Conservation (phyloP, 306 rosid genomes). For the Ormosia semicastrata region DNA sequence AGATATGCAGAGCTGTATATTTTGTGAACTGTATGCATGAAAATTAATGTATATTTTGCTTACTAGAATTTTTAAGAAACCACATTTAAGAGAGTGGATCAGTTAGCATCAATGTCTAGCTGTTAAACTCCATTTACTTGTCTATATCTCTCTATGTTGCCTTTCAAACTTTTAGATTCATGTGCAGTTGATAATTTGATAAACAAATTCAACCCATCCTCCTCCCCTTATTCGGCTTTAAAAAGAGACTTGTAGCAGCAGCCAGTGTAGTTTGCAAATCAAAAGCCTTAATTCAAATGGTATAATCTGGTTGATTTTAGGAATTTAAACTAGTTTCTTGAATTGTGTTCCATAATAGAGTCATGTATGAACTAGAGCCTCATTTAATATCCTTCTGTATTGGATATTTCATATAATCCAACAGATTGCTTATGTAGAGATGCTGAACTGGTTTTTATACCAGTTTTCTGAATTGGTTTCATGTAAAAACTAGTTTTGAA, state of each 20-base stretch:
- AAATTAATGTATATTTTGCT: conserved; percentile 14
- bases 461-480: too few relatives aligned
- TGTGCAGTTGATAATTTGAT: neutral
- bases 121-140: neutral
- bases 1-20: conserved; percentile 30
- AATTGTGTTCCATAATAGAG: too few relatives aligned
- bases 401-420: too few relatives aligned
- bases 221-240: neutral
- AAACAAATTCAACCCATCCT: neutral
- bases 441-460: too few relatives aligned
- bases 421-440: too few relatives aligned
- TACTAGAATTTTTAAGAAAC: neutral
- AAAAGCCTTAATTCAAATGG: neutral
- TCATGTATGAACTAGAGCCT: too few relatives aligned
- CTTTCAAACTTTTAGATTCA: neutral
- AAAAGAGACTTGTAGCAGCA: neutral
- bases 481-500: too few relatives aligned
- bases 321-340: too few relatives aligned
- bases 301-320: too few relatives aligned
- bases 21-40: conserved; percentile 39
- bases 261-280: neutral
- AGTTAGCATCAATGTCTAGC: neutral
- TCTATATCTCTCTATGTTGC: neutral
- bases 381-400: too few relatives aligned
- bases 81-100: neutral